These are phyloP conservation scores for Stephania cephalantha DNA, from an alignment of 164 flowering plant genomes.

Conservation along the genomic window DNA sequence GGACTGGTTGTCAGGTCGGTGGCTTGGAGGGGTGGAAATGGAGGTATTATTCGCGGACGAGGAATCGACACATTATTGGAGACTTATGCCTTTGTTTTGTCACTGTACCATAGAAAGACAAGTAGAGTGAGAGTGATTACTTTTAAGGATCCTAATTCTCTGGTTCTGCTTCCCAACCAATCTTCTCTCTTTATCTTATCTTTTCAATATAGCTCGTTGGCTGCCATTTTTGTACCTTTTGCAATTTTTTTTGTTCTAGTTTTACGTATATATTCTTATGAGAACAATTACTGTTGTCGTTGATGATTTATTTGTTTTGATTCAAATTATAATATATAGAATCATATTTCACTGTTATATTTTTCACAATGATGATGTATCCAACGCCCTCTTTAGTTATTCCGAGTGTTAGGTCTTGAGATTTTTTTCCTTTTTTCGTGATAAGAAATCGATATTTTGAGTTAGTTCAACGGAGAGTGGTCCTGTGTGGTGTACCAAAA, in stretches of 20 bases:
- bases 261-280: background rate
- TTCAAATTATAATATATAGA: background rate
- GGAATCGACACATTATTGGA: background rate
- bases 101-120: background rate
- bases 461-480: too few species aligned
- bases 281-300: background rate
- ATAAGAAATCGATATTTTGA: too few species aligned
- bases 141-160: background rate
- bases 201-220: background rate
- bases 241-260: too few species aligned
- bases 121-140: background rate
- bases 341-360: background rate
- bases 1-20: slow-evolving; percentile 6
- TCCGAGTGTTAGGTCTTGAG: too few species aligned
- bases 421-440: too few species aligned
- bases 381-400: too few species aligned
- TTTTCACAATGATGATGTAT: too few species aligned
- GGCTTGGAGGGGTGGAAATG: background rate
- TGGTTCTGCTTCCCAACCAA: background rate
- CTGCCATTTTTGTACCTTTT: background rate
- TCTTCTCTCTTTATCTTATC: background rate
- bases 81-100: too few species aligned
- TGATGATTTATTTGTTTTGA: background rate
- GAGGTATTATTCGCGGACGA: too few species aligned
- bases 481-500: too few species aligned